Evolutionary conservation across 805 yeast species (phyloP).

Genomic region (Scheffersomyces coipomensis): DNA sequence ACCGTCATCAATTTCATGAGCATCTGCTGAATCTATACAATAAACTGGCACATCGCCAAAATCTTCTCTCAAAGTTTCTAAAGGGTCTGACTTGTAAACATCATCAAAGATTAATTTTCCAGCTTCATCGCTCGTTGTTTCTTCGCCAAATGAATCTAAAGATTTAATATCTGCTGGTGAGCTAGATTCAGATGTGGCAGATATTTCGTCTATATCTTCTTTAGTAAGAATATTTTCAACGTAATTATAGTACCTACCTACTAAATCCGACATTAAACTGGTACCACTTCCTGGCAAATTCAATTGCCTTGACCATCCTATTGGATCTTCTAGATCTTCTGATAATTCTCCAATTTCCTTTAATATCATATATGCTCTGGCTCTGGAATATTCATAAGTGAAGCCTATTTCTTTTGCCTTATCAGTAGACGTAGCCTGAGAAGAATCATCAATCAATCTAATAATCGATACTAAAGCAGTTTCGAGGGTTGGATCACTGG

Average conservation of each 20-base stretch:
- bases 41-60: slow-evolving; percentile 55
- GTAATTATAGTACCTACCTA: slow-evolving; percentile 39
- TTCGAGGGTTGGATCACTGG: slow-evolving; percentile 44
- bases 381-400: slow-evolving; percentile 47
- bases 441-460: slow-evolving; percentile 21
- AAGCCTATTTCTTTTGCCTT: slow-evolving; percentile 3
- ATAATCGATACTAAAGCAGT: slow-evolving; percentile 43
- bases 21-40: slow-evolving; percentile 78
- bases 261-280: slow-evolving; percentile 42
- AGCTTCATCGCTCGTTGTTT: neutral
- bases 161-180: neutral
- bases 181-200: neutral
- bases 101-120: slow-evolving; percentile 11
- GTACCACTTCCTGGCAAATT: slow-evolving; percentile 43
- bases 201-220: neutral
- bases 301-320: slow-evolving; percentile 46
- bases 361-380: slow-evolving; percentile 45
- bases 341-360: slow-evolving; percentile 23
- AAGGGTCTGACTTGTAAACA: slow-evolving; percentile 29
- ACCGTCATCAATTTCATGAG: slow-evolving; percentile 95
- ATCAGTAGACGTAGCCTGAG: neutral
- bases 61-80: slow-evolving; percentile 30
- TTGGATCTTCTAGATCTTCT: slow-evolving; percentile 44
- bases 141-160: neutral
- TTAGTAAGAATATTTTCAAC: slow-evolving; percentile 13